These are phyloP conservation scores for Fusarium sarcochroum DNA, from an alignment of 2,329 filamentous ascomycete genomes.

Conservation along the genomic window DNA sequence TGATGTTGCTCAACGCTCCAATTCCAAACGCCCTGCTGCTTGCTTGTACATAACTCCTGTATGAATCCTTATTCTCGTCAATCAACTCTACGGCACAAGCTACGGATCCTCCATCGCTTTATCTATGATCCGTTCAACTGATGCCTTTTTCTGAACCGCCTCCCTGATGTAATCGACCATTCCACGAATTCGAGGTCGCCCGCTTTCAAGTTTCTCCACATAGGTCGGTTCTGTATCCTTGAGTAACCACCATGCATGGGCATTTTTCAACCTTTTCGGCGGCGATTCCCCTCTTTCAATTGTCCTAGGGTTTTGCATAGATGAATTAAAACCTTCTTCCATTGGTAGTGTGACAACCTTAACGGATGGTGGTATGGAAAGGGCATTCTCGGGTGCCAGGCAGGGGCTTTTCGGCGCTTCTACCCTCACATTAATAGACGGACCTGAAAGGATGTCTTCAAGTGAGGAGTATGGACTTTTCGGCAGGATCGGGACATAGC, in stretches of 20 bases:
- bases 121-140: background rate
- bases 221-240: background rate
- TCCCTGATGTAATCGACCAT: constrained; percentile 12
- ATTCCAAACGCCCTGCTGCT: constrained; percentile 25
- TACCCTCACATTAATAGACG: no score
- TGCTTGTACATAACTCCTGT: constrained; percentile 1
- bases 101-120: background rate
- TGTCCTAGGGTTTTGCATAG: background rate
- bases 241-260: no score
- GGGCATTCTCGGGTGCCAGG: no score
- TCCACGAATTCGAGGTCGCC: background rate
- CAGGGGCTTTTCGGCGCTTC: no score
- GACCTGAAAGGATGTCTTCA: no score
- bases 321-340: background rate
- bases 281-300: background rate
- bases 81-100: background rate
- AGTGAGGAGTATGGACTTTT: no score
- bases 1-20: constrained; percentile 18
- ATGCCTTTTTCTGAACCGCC: background rate
- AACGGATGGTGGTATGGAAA: no score
- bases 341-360: no score
- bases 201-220: no score
- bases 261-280: background rate
- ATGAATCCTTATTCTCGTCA: background rate
- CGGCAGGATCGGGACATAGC: no score